Evolutionary conservation across 2,329 filamentous ascomycete genomes (phyloP), one percentile per base, ranked within the genome.

Genomic region (Aureobasidium sp.): DNA sequence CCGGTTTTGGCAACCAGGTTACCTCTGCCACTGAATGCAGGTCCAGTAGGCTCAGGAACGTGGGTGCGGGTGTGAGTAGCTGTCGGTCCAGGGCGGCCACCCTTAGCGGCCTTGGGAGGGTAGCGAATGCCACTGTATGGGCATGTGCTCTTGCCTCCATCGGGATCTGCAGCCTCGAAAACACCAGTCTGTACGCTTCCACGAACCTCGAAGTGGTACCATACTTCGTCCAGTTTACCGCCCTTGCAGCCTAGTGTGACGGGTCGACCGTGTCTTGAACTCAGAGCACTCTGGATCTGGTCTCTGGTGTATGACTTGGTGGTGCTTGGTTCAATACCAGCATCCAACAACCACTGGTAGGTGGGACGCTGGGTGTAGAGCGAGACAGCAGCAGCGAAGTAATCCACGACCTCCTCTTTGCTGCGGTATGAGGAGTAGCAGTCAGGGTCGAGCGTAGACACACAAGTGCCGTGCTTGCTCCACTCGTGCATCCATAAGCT

Each of bases 381-480:
- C 27, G 80, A 77, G 5, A 89, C 85, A 2, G 85, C 79, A 62
- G 80, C 82, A 68, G 86, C 77, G 74, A 90, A 90, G 75, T 83
- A 91, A 70, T 88, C 86, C 13, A 83, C 80, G 1, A 85, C 85
- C 68, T 90, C 88, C 63, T 87, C 79, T 11, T 81, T 82, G 0
- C 81, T 73, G 60, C 78, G 73, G 68, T 82, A 81, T 61, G 80
- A 74, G 41, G 76, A 29, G 75, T 89, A 90, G 78, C 87, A 90
- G 25, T 75, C 69, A 0, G 85, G 81, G 2, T 85, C 75, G 49
- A 90, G 81, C 0, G 87, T 90, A 69, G 83, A 85, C 68, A 90
- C 84, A 74, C 87, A 90, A 13, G 86, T 89, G 37, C 88, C 87
- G 71, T 90, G 86, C 72, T 88, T 89, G 71, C 80, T 79, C 82